phyloP scores from a whole-genome alignment of 352 stramenopile genomes.

The Phytophthora niederhauseri region DNA sequence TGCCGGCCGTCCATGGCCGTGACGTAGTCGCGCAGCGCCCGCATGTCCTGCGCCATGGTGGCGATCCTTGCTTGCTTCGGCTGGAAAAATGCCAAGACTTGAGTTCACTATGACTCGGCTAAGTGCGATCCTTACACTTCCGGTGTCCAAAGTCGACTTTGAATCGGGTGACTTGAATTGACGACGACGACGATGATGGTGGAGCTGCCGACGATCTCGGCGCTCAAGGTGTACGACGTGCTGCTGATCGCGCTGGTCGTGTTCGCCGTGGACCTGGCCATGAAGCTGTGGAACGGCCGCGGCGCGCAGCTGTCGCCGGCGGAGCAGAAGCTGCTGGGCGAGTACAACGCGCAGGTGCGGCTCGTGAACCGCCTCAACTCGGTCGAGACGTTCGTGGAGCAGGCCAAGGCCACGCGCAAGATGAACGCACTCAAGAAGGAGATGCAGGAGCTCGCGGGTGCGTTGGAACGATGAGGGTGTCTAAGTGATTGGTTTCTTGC shows the following conservation, averaged over 20 bases:
- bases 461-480: conserved; percentile 5
- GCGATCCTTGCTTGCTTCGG: neutral
- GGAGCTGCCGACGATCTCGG: conserved; percentile 50
- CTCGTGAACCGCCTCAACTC: conserved; percentile 87
- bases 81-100: conserved; percentile 3
- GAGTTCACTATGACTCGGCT: conserved; percentile 1
- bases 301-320: conserved; percentile 56
- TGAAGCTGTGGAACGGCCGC: conserved; percentile 61
- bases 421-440: conserved; percentile 90
- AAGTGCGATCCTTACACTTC: conserved; percentile 40
- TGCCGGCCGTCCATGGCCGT: conserved; percentile 86
- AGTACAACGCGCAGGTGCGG: conserved; percentile 82
- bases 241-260: conserved; percentile 66
- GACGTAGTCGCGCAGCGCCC: conserved; percentile 76
- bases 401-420: conserved; percentile 84
- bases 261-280: conserved; percentile 52
- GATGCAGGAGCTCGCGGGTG: conserved; percentile 81
- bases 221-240: conserved; percentile 75
- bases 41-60: conserved; percentile 77
- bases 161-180: conserved; percentile 4
- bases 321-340: conserved; percentile 59
- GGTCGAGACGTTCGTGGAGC: conserved; percentile 89
- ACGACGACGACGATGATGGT: conserved; percentile 14
- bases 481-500: neutral
- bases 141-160: conserved; percentile 2